Evolutionary conservation across 371 early-diverging fungal genomes (phyloP).

Genomic region (Apophysomyces trapeziformis): DNA sequence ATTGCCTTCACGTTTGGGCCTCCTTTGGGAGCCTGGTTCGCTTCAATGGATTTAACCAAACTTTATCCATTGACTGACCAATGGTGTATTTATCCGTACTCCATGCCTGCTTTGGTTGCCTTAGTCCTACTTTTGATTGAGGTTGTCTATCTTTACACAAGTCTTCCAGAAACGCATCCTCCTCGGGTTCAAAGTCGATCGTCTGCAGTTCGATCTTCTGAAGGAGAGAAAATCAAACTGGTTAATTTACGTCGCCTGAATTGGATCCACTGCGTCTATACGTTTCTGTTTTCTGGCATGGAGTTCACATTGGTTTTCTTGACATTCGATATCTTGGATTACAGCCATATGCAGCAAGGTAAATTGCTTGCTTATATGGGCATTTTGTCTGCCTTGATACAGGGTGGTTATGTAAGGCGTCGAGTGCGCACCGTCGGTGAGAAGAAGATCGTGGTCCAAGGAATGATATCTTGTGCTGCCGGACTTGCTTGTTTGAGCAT

Average conservation of each 20-base stretch:
- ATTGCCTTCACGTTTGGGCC: conserved; percentile 97
- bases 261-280: conserved; percentile 79
- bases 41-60: conserved; percentile 68
- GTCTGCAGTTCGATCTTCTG: conserved; percentile 7
- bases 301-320: conserved; percentile 97
- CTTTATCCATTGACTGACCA: conserved; percentile 54
- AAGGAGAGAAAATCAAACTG: conserved; percentile 33
- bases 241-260: conserved; percentile 60
- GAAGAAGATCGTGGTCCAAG: conserved; percentile 75
- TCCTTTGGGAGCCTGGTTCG: conserved; percentile 90
- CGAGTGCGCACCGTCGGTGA: conserved; percentile 71
- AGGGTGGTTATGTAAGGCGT: conserved; percentile 93
- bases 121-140: conserved; percentile 80
- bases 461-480: conserved; percentile 72
- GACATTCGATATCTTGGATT: conserved; percentile 89
- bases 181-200: conserved; percentile 9
- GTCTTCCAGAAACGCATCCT: conserved; percentile 82
- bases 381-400: conserved; percentile 83
- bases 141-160: conserved; percentile 70
- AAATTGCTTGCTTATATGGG: conserved; percentile 88
- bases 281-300: conserved; percentile 96
- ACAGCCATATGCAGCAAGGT: conserved; percentile 90
- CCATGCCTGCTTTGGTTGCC: conserved; percentile 87
- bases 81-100: conserved; percentile 76
- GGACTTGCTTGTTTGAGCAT: conserved; percentile 72